Conservation (phyloP, 148 eudicot genomes). For the Diospyros kaki region DNA sequence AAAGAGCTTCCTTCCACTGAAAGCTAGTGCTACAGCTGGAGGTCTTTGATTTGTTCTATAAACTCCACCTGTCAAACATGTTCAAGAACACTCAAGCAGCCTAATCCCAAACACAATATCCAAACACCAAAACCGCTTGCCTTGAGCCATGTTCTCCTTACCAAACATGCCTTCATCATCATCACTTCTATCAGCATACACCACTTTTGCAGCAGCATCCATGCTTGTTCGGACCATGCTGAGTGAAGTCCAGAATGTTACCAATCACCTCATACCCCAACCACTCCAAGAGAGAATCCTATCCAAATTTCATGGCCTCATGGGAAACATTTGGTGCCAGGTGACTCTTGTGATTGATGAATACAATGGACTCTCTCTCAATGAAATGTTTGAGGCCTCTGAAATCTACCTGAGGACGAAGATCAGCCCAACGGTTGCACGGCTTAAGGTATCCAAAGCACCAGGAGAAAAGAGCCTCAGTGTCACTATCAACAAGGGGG, state of each 20-base stretch:
- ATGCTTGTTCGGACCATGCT: neutral
- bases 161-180: neutral
- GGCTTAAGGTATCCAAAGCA: slow-evolving; percentile 37
- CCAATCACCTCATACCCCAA: neutral
- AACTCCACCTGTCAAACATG: too few relatives aligned
- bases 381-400: slow-evolving; percentile 51
- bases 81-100: too few relatives aligned
- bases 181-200: neutral
- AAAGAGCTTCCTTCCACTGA: too few relatives aligned
- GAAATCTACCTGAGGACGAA: slow-evolving; percentile 32
- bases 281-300: slow-evolving; percentile 1
- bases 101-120: too few relatives aligned
- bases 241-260: neutral
- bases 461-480: slow-evolving; percentile 23
- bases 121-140: too few relatives aligned
- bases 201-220: neutral
- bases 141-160: too few relatives aligned
- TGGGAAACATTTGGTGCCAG: slow-evolving; percentile 8
- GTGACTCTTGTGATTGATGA: slow-evolving; percentile 47
- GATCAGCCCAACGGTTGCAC: slow-evolving; percentile 14
- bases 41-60: too few relatives aligned
- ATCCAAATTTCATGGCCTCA: slow-evolving; percentile 5
- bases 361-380: slow-evolving; percentile 32
- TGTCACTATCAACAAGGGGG: slow-evolving; percentile 31
- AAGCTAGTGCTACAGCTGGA: too few relatives aligned